Evolutionary conservation across 495 filamentous ascomycete species (phyloP), one percentile per base, ranked within the genome.

Genomic region (Aspergillus conjunctus): DNA sequence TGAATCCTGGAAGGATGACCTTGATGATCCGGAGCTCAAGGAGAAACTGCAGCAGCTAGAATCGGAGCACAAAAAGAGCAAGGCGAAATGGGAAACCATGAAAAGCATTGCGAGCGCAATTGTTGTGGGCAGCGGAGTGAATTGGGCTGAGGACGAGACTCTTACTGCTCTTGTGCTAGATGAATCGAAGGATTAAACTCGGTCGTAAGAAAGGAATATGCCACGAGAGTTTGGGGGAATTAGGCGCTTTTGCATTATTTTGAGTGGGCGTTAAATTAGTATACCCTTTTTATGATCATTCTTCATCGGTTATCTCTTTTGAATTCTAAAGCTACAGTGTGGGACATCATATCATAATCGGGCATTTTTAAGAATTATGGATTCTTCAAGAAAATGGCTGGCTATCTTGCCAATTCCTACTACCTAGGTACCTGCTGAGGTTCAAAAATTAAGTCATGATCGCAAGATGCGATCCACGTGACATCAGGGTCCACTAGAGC

Each of bases 81-180:
- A 81, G 61, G 82, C 85, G 46, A 75, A 78, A 64, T 91, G 88
- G 87, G 85, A 85, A 53, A 82, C 85, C 39, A 84, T 93, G 75
- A 92, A 93, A 73, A 87, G 81, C 41, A 82, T 90, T 26, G 80
- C 87, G 12, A 88, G 87, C 56, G 90, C 85, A 4, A 80, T 90
- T 39, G 82, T 97, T 33, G 91, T 88, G 21, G 91, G 88, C 7
- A 96, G 92, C 70, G 92, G 92, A 45, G 74, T 94, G 34, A 84
- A 96, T 63, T 97, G 92, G 92, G 85, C 83, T 20, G 78, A 84
- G 49, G 85, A 96, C 71, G 82, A 85, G 43, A 79, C 76, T 54
- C 77, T 96, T 56, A 76, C 85, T 60, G 85, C 83, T 50, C 76
- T 94, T 60, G 92, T 96, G 20, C 77, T 96, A 56, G 90, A 93